Conservation (phyloP, 495 filamentous ascomycete species). For the Aspergillus sparsus region DNA sequence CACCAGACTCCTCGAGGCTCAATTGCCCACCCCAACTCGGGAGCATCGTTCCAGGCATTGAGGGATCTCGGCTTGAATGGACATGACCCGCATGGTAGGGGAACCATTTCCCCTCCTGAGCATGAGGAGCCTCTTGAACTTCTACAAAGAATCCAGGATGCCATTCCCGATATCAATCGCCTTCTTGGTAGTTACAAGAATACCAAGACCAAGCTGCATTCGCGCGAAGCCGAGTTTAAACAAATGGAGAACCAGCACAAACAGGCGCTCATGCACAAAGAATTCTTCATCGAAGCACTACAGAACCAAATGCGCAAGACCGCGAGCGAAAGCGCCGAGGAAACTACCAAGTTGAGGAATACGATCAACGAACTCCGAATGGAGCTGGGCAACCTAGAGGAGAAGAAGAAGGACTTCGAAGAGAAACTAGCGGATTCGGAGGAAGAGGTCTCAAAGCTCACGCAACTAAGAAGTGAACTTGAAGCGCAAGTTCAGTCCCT, state of each 20-base stretch:
- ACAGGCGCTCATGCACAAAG: constrained; percentile 51
- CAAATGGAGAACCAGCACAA: constrained; percentile 50
- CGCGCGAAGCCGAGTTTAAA: constrained; percentile 48
- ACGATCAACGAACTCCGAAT: constrained; percentile 52
- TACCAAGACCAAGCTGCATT: constrained; percentile 45
- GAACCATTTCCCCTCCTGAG: constrained; percentile 36
- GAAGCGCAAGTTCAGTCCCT: constrained; percentile 55
- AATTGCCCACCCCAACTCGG: constrained; percentile 34
- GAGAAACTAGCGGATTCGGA: constrained; percentile 42
- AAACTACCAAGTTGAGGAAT: constrained; percentile 48
- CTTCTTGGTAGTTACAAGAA: constrained; percentile 49
- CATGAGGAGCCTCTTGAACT: constrained; percentile 46
- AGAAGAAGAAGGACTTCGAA: constrained; percentile 54
- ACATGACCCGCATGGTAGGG: constrained; percentile 28
- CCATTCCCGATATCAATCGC: constrained; percentile 52
- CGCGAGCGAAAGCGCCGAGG: constrained; percentile 51
- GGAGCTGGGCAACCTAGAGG: constrained; percentile 60
- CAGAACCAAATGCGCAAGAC: constrained; percentile 55
- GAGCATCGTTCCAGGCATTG: constrained; percentile 38
- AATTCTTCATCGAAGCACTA: constrained; percentile 55
- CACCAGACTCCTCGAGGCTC: constrained; percentile 37
- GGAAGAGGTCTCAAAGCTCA: constrained; percentile 45
- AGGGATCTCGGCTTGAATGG: constrained; percentile 33
- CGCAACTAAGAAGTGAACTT: constrained; percentile 39
- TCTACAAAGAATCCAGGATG: constrained; percentile 49